Evolutionary conservation across 2,329 filamentous ascomycete genomes (phyloP).

Genomic region (Drechslerella dactyloides): DNA sequence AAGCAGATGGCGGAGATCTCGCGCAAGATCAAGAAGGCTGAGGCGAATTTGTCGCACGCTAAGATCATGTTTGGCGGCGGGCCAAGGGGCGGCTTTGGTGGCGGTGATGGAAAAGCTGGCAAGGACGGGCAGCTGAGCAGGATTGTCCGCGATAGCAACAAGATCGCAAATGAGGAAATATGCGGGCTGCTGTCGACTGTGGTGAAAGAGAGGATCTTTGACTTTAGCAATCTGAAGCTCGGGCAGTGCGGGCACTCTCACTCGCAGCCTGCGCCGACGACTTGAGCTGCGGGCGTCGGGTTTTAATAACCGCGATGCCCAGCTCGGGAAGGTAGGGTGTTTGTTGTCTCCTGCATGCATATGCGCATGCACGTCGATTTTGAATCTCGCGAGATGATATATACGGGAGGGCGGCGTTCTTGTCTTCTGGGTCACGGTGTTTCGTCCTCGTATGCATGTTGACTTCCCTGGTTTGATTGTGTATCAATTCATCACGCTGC

Average conservation of each 20-base stretch:
- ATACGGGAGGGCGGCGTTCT: constrained; percentile 48
- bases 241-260: constrained; percentile 45
- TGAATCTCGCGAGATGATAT: constrained; percentile 14
- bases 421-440: constrained; percentile 37
- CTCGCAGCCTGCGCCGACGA: constrained; percentile 26
- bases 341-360: background rate
- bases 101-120: constrained; percentile 55
- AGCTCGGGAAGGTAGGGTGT: constrained; percentile 10
- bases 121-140: constrained; percentile 63
- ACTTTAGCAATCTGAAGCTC: constrained; percentile 48
- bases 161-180: constrained; percentile 65
- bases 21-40: constrained; percentile 76
- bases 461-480: constrained; percentile 13
- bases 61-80: constrained; percentile 57
- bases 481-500: background rate
- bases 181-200: constrained; percentile 58
- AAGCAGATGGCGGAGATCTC: constrained; percentile 90
- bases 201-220: constrained; percentile 55
- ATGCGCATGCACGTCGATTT: no score
- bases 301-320: constrained; percentile 2
- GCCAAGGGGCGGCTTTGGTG: constrained; percentile 51
- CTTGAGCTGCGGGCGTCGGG: constrained; percentile 8
- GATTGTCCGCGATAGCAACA: constrained; percentile 65
- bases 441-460: constrained; percentile 19
- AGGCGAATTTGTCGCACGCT: constrained; percentile 48